Evolutionary conservation across 2,329 filamentous ascomycete genomes (phyloP), one percentile per base, ranked within the genome.

Genomic region (Talaromyces amestolkiae): DNA sequence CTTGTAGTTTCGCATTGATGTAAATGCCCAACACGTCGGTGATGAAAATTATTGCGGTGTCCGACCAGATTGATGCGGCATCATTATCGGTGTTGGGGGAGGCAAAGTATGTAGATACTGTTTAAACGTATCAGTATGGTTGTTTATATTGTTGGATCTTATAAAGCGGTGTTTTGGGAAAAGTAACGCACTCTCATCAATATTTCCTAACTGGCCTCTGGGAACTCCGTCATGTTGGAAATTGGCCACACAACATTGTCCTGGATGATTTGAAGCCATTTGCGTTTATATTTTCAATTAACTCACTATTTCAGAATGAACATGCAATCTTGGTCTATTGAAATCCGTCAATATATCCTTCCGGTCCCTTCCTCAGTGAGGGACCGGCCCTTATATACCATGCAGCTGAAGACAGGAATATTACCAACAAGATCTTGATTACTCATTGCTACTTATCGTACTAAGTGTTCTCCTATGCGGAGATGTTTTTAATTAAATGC

Each of bases 1-100:
- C 90, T 71, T 92, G 85, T 68, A 90, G 80, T 77, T 89, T 78
- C 72, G 81, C 79, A 77, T 90, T 88, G 75, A 77, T 76, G 74
- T 83, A 85, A 69, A 86, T 81, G 69, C 87, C 87, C 67, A 87
- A 83, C 68, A 87, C 81, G 70, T 89, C 87, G 66, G 83, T 81
- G 63, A 87, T 72, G 69, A 87, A 80, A 58, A 89, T 66, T 69
- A 89, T 78, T 61, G 85, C 86, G 64, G 83, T 83, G 35, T 84
- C 79, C 24, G 83, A 70, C 61, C 1, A 31, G 27, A 31, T 31
- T 31, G 66, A 84, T 17, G 37, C 15, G 11, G 27, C 3, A 6
- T 37, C 19, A 2, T 37, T 39, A 71, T 82, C 83, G 70, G 81
- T 76, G 66, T 83, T 78, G 35, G 85, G 84, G 69, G 84, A 83